Percentiles rank a stretch among this genome's conserved stretches.
These are phyloP conservation scores for Mycena maculata DNA, from an alignment of 768 basidiomycete genomes.

Conservation along the genomic window DNA sequence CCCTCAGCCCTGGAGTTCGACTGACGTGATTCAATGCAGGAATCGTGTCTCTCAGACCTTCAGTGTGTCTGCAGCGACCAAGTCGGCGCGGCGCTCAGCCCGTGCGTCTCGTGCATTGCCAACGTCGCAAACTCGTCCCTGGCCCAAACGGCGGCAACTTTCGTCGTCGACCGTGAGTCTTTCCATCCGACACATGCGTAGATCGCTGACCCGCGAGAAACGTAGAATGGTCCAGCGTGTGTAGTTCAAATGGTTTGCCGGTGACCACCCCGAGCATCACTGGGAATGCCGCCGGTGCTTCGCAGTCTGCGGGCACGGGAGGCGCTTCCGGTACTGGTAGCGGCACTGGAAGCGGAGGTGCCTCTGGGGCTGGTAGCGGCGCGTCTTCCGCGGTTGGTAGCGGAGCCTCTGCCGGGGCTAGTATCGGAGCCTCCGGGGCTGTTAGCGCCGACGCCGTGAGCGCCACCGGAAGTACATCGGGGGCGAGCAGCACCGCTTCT, in stretches of 20 bases:
- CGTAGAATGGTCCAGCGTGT: constrained; percentile 1
- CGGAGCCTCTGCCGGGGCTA: too few species aligned
- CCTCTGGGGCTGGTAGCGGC: too few species aligned
- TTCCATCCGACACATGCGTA: background rate
- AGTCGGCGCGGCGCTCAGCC: background rate
- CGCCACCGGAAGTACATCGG: background rate
- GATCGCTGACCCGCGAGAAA: background rate
- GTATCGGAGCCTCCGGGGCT: too few species aligned
- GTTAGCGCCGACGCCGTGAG: too few species aligned
- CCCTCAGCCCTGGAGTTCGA: background rate
- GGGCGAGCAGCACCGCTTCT: background rate
- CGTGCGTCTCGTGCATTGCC: background rate
- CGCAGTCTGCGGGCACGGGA: background rate
- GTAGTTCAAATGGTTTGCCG: background rate
- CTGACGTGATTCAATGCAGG: background rate
- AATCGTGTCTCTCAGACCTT: background rate
- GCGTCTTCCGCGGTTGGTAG: too few species aligned
- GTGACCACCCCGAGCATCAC: background rate
- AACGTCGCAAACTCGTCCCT: background rate
- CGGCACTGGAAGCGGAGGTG: too few species aligned
- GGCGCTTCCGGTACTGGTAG: too few species aligned
- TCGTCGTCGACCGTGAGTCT: background rate
- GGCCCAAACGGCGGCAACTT: background rate
- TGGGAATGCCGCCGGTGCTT: background rate
- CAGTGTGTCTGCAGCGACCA: background rate